phyloP scores from a whole-genome alignment of 2,329 filamentous ascomycete genomes.

The Cercospora citrullina region DNA sequence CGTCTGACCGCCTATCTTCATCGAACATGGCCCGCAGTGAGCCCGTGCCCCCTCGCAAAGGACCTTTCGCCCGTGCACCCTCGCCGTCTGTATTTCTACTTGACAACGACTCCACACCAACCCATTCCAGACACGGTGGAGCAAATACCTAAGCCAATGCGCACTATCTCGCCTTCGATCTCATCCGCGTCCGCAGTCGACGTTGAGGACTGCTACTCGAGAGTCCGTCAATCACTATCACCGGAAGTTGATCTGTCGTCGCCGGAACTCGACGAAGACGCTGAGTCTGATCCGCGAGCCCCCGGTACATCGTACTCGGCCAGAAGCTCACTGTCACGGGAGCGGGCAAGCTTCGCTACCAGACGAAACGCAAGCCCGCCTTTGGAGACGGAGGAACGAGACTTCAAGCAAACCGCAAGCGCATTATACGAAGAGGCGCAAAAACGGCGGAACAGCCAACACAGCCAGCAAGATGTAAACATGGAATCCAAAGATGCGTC shows the following conservation, averaged over 20 bases:
- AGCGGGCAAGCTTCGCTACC: slow-evolving; percentile 52
- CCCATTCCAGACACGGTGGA: slow-evolving; percentile 66
- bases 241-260: slow-evolving; percentile 91
- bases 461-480: slow-evolving; percentile 40
- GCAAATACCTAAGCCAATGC: slow-evolving; percentile 43
- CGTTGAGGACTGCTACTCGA: slow-evolving; percentile 62
- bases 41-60: slow-evolving; percentile 87
- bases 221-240: slow-evolving; percentile 70
- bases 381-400: slow-evolving; percentile 89
- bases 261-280: slow-evolving; percentile 78
- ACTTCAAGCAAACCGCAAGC: slow-evolving; percentile 94
- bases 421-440: slow-evolving; percentile 66
- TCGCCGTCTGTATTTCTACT: slow-evolving; percentile 92
- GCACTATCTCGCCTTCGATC: slow-evolving; percentile 79
- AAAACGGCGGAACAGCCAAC: slow-evolving; percentile 44
- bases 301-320: slow-evolving; percentile 65
- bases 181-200: slow-evolving; percentile 74
- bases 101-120: slow-evolving; percentile 83
- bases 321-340: slow-evolving; percentile 41
- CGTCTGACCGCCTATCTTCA: slow-evolving; percentile 87
- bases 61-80: slow-evolving; percentile 90
- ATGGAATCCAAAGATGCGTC: slow-evolving; percentile 36
- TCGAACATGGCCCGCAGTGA: slow-evolving; percentile 72
- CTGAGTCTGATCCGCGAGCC: slow-evolving; percentile 56
- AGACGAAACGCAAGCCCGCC: slow-evolving; percentile 80